Conservation (phyloP, 2,329 filamentous ascomycete species). For the Alternaria incomplexa region DNA sequence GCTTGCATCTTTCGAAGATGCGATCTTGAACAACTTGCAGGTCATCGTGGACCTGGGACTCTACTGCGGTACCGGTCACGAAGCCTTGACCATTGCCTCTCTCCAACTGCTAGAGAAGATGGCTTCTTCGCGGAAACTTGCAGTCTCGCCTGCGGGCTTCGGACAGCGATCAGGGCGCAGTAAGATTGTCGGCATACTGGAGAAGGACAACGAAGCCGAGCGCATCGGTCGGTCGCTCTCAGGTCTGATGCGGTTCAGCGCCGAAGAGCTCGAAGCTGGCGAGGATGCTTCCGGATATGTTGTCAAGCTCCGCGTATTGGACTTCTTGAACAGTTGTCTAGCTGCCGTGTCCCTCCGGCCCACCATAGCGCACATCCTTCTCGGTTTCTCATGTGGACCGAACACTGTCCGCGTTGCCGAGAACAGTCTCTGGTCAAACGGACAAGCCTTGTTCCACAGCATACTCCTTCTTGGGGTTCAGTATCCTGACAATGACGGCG, state of each 20-base stretch:
- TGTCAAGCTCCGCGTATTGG: conserved; percentile 82
- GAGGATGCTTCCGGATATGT: conserved; percentile 74
- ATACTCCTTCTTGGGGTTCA: conserved; percentile 74
- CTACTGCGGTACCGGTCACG: conserved; percentile 84
- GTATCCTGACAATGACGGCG: conserved; percentile 67
- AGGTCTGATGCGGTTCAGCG: conserved; percentile 67
- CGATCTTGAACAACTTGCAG: conserved; percentile 78
- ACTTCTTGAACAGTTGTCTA: conserved; percentile 84
- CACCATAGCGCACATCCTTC: conserved; percentile 85
- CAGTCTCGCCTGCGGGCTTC: conserved; percentile 70
- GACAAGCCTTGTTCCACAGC: conserved; percentile 81
- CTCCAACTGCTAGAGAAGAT: conserved; percentile 85
- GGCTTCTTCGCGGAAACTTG: conserved; percentile 80
- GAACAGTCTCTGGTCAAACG: conserved; percentile 72
- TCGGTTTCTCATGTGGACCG: conserved; percentile 83
- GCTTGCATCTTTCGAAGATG: conserved; percentile 91
- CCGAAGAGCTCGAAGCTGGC: conserved; percentile 75
- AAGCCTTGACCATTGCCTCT: conserved; percentile 79
- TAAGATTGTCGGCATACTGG: conserved; percentile 86
- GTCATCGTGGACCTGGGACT: conserved; percentile 83
- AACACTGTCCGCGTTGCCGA: conserved; percentile 71
- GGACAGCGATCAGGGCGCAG: conserved; percentile 71
- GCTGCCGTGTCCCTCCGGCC: conserved; percentile 76
- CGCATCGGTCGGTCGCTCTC: conserved; percentile 78
- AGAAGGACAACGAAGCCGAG: conserved; percentile 78